Conservation (phyloP, 306 rosid genomes). For the Cicer bijugum region DNA sequence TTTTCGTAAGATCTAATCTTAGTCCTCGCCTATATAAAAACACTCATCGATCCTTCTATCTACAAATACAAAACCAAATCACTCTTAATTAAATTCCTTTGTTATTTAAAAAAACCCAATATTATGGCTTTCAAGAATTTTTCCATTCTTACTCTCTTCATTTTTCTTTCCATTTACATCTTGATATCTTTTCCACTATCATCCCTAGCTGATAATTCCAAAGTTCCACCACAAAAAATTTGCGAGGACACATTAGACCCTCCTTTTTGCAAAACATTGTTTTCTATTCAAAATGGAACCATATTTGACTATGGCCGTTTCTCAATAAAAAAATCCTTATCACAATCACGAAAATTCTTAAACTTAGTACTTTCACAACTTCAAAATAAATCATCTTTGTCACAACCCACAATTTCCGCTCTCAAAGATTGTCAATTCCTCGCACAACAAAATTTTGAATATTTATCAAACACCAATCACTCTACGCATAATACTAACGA, state of each 20-base stretch:
- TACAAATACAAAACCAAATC: background rate
- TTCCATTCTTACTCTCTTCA: slow-evolving; percentile 6
- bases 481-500: slow-evolving; percentile 37
- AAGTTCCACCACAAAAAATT: slow-evolving; percentile 47
- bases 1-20: slow-evolving; percentile 15
- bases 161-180: slow-evolving; percentile 28
- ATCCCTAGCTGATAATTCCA: slow-evolving; percentile 7
- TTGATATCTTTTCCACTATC: slow-evolving; percentile 2
- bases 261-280: slow-evolving; percentile 57
- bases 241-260: slow-evolving; percentile 66
- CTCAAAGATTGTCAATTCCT: slow-evolving; percentile 70
- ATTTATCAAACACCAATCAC: slow-evolving; percentile 44
- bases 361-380: slow-evolving; percentile 51
- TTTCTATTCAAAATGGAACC: slow-evolving; percentile 54
- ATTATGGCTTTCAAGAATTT: slow-evolving; percentile 50
- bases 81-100: background rate
- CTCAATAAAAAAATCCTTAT: slow-evolving; percentile 59
- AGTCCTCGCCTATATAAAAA: background rate
- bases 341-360: slow-evolving; percentile 63
- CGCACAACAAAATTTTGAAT: slow-evolving; percentile 61
- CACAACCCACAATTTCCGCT: slow-evolving; percentile 57
- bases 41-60: background rate
- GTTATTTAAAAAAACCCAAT: background rate
- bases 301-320: slow-evolving; percentile 61
- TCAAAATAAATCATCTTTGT: slow-evolving; percentile 41